Evolutionary conservation across 495 filamentous ascomycete genomes (phyloP).

Genomic region (Aspergillus incahuasiensis): DNA sequence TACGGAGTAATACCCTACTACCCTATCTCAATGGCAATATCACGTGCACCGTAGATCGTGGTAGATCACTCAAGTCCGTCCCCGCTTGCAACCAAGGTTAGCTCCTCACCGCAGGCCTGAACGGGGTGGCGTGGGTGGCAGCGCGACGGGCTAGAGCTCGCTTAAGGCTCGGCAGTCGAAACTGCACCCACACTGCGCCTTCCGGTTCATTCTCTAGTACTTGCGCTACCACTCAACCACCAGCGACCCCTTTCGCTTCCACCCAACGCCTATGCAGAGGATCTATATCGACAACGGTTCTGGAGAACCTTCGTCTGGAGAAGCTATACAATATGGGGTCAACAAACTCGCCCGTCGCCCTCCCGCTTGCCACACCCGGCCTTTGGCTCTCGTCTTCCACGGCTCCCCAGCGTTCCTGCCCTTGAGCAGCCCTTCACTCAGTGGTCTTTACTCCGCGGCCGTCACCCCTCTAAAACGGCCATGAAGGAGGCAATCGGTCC

Average conservation of each 20-base stretch:
- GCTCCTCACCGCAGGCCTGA: conserved; percentile 21
- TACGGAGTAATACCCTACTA: too few relatives aligned
- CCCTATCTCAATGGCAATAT: too few relatives aligned
- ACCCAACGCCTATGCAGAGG: conserved; percentile 25
- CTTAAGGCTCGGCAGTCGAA: conserved; percentile 14
- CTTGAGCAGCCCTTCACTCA: not conserved
- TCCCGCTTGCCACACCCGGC: not conserved
- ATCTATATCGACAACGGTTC: not conserved
- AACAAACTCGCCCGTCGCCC: not conserved
- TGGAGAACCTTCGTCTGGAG: not conserved
- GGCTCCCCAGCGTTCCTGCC: not conserved
- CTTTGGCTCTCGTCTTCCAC: not conserved
- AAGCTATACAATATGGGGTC: not conserved
- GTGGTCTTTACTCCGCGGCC: too few relatives aligned
- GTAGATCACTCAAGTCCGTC: not conserved
- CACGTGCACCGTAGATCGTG: not conserved
- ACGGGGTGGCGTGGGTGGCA: conserved; percentile 32
- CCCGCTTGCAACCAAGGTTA: not conserved
- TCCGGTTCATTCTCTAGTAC: conserved; percentile 39
- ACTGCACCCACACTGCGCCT: conserved; percentile 13
- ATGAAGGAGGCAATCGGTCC: conserved; percentile 6
- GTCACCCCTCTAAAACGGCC: not conserved
- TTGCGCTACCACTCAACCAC: conserved; percentile 19
- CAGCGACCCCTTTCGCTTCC: conserved; percentile 28
- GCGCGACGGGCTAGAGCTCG: conserved; percentile 22